Base-by-base conservation (phyloP, 805 yeast species). In the Wickerhamiella brachini region DNA sequence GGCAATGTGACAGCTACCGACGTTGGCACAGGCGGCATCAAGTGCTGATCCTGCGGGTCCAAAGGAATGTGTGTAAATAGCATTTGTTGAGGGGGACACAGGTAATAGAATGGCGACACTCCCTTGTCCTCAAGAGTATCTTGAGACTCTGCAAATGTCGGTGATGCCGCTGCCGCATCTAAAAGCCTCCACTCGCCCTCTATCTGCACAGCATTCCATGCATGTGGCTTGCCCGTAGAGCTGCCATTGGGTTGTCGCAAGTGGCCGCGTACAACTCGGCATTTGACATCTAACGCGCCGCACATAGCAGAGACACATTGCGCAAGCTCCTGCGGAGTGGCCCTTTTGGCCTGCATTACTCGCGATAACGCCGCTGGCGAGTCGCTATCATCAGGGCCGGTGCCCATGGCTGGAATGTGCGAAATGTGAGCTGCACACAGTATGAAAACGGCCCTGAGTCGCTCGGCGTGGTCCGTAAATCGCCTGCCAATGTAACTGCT, bases 21-120 rank as follows among this genome's bases (percentile, higher is more conserved):
- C 37, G 84, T 83, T 54, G 85, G 89, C 54, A 90, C 69, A 2
- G 94, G 85, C 3, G 97, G 97, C 29, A 78, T 74, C 20, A 90
- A 77, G 67, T 85, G 95, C 65, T 93, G 98, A 56, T 85, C 82
- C 53, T 78, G 82, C 44, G 78, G 78, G 52, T 79, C 79, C 17
- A 79, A 73, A 13, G 98, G 97, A 46, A 87, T 79, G 65, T 93
- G 98, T 0, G 97, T 84, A 55, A 82, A 83, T 15, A 93, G 77
- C 43, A 87, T 62, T 51, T 80, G 77, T 50, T 80, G 67, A 0
- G 98, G 98, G 57, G 81, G 78, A 2, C 84, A 71, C 54, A 93
- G 66, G 66, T 89, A 90, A 65, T 85, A 93, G 61, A 79, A 82
- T 48, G 78, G 76, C 53, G 78, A 51, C 24, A 71, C 47, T 5